Evolutionary conservation across 306 rosid genomes (phyloP).

Genomic region (Prunus persica): Prunus_persica_NCBIv2 NC_034015.1:21814501-21815000

Average conservation of each 20-base stretch:
- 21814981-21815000: not conserved
- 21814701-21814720: conserved; percentile 88
- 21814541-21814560: conserved; percentile 1
- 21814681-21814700: conserved; percentile 84
- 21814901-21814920: not conserved
- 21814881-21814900: not conserved
- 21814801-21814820: not conserved
- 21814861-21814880: not conserved
- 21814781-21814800: not conserved
- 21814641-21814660: conserved; percentile 10
- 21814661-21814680: conserved; percentile 60
- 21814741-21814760: conserved; percentile 17
- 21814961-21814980: not conserved
- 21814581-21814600: conserved; percentile 21
- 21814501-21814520: not conserved
- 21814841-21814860: not conserved
- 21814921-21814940: not conserved
- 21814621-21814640: not conserved
- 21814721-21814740: conserved; percentile 9
- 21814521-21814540: not conserved
- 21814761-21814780: not conserved
- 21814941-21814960: not conserved
- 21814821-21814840: not conserved
- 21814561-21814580: not conserved
- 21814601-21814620: not conserved